These are phyloP conservation scores for Alternaria hordeiaustralica DNA, from an alignment of 2,329 filamentous ascomycete genomes.

Conservation along the genomic window DNA sequence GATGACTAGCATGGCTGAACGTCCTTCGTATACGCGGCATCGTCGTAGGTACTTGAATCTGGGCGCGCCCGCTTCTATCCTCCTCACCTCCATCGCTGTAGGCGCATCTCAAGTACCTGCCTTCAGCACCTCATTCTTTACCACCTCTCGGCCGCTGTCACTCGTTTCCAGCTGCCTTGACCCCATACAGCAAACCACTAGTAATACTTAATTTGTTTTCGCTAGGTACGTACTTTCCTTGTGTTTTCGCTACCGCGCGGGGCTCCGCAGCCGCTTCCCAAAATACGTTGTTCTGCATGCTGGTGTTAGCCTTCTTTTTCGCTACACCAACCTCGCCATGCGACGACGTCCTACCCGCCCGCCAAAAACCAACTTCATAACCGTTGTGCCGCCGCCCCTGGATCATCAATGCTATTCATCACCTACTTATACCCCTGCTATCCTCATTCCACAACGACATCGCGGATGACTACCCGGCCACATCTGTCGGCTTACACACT, in stretches of 20 bases:
- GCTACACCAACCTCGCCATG: conserved; percentile 4
- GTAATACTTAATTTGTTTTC: conserved; percentile 14
- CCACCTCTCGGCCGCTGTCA: conserved; percentile 31
- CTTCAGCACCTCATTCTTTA: conserved; percentile 28
- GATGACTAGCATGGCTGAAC: conserved; percentile 24
- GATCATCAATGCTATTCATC: not conserved
- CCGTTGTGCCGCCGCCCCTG: not conserved
- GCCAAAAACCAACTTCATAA: conserved; percentile 1
- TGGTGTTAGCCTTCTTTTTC: conserved; percentile 8
- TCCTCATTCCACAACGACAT: not conserved
- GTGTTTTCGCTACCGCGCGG: not conserved
- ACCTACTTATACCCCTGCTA: not conserved
- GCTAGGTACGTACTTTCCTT: conserved; percentile 18
- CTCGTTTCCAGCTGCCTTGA: conserved; percentile 30
- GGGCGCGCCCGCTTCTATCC: conserved; percentile 18
- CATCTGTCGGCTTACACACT: conserved; percentile 21
- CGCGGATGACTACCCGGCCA: not conserved
- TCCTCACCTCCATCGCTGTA: conserved; percentile 30
- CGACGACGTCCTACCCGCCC: conserved; percentile 5
- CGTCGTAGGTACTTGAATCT: conserved; percentile 27
- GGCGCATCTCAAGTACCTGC: conserved; percentile 33
- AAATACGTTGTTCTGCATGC: not conserved
- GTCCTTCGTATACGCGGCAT: conserved; percentile 11
- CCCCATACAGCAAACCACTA: not conserved
- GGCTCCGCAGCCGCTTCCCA: conserved; percentile 2